Evolutionary conservation across 495 filamentous ascomycete genomes (phyloP).

Genomic region (Aspergillus nanangensis): DNA sequence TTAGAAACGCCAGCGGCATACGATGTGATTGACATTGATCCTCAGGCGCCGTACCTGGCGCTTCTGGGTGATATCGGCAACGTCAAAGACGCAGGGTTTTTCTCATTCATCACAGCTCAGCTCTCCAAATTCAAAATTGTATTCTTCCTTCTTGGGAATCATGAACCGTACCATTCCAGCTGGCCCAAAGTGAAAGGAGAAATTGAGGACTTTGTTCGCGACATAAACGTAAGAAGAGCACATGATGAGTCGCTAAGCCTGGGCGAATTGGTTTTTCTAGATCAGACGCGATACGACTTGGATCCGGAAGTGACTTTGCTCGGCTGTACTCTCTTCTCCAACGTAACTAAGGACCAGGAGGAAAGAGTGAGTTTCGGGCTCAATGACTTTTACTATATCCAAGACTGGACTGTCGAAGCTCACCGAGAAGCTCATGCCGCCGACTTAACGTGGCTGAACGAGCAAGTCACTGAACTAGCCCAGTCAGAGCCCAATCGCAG

Average conservation of each 20-base stretch:
- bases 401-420: slow-evolving; percentile 40
- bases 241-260: slow-evolving; percentile 4
- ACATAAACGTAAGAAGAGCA: slow-evolving; percentile 4
- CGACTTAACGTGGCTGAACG: slow-evolving; percentile 50
- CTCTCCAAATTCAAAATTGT: slow-evolving; percentile 43
- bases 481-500: slow-evolving; percentile 27
- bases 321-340: slow-evolving; percentile 36
- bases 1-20: slow-evolving; percentile 45
- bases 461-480: slow-evolving; percentile 32
- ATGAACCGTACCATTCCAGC: slow-evolving; percentile 47
- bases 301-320: slow-evolving; percentile 34
- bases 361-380: slow-evolving; percentile 27
- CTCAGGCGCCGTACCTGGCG: slow-evolving; percentile 46
- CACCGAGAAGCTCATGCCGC: slow-evolving; percentile 35
- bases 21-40: slow-evolving; percentile 38
- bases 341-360: slow-evolving; percentile 13
- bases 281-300: slow-evolving; percentile 38
- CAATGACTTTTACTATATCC: slow-evolving; percentile 47
- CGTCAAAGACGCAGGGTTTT: slow-evolving; percentile 31
- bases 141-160: slow-evolving; percentile 52
- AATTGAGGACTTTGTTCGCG: slow-evolving; percentile 17
- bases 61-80: slow-evolving; percentile 57
- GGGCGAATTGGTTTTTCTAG: slow-evolving; percentile 43
- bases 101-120: slow-evolving; percentile 40
- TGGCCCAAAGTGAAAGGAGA: slow-evolving; percentile 28